These are phyloP conservation scores for Suhomyces ambrosiae DNA, from an alignment of 1,139 yeast species.

Conservation along the genomic window DNA sequence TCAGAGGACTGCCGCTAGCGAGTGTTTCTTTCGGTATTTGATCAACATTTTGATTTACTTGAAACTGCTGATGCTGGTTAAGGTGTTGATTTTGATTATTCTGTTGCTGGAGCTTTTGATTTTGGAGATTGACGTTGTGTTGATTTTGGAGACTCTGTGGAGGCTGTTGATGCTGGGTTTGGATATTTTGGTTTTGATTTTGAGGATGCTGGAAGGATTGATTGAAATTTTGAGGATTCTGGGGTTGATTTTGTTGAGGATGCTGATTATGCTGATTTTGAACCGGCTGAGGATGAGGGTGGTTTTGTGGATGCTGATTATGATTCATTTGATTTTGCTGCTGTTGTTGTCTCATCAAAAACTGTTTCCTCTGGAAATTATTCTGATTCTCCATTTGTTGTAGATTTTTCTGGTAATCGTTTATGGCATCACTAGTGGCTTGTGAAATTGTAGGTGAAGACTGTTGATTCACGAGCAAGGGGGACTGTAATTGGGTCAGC, in stretches of 20 bases:
- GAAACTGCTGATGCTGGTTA: background rate
- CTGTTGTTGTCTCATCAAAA: conserved; percentile 25
- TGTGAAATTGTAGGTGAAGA: background rate
- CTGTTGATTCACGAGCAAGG: conserved; percentile 8
- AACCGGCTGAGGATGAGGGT: no score
- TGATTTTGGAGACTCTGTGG: no score
- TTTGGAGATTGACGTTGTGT: no score
- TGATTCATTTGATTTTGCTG: no score
- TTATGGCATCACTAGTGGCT: conserved; percentile 19
- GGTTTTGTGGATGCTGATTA: no score
- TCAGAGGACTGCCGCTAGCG: background rate
- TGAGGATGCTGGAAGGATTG: no score
- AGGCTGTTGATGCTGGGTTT: conserved; percentile 11
- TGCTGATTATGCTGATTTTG: no score
- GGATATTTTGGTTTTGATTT: conserved; percentile 11
- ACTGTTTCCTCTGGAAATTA: conserved; percentile 29
- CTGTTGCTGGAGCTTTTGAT: no score
- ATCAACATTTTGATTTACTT: background rate
- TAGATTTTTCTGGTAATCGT: conserved; percentile 29
- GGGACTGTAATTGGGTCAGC: conserved; percentile 12
- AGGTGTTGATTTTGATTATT: conserved; percentile 7
- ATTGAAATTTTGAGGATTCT: no score
- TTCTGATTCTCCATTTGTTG: conserved; percentile 32
- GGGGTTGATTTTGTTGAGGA: no score
- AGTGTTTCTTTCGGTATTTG: background rate